These are phyloP conservation scores for Aspergillus sp. DNA, from an alignment of 2,329 filamentous ascomycete species.

Conservation along the genomic window DNA sequence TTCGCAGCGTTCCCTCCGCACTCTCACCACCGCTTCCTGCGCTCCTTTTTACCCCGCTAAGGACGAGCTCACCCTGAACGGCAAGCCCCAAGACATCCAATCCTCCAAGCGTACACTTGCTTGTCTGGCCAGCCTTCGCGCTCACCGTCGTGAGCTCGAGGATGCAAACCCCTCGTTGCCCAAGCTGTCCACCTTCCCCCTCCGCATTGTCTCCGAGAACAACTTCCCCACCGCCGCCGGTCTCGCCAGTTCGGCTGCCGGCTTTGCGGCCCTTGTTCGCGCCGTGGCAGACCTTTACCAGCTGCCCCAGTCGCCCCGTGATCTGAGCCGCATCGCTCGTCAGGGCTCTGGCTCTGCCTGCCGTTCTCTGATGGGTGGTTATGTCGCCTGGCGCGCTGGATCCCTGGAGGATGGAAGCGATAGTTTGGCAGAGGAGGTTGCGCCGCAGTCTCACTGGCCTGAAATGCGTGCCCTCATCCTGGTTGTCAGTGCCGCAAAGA, in stretches of 20 bases:
- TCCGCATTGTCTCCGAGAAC: conserved; percentile 92
- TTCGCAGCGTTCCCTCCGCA: conserved; percentile 88
- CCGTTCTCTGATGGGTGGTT: conserved; percentile 88
- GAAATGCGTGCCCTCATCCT: conserved; percentile 90
- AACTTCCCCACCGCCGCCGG: conserved; percentile 98
- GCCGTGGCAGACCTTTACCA: conserved; percentile 89
- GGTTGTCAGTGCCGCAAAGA: conserved; percentile 90
- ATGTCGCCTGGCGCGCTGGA: conserved; percentile 92
- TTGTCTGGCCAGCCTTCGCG: conserved; percentile 83
- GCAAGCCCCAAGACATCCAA: conserved; percentile 73
- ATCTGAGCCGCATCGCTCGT: conserved; percentile 84
- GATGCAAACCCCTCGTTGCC: conserved; percentile 71
- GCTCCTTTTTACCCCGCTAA: conserved; percentile 67
- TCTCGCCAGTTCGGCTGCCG: conserved; percentile 68
- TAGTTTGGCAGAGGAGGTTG: conserved; percentile 84
- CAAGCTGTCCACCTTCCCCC: conserved; percentile 72
- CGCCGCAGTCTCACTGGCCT: conserved; percentile 88
- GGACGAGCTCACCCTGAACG: conserved; percentile 82
- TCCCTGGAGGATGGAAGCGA: conserved; percentile 75
- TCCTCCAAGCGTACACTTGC: conserved; percentile 88
- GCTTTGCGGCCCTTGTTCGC: conserved; percentile 69
- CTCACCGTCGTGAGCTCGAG: conserved; percentile 76
- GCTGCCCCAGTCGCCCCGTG: conserved; percentile 75
- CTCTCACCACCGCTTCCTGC: conserved; percentile 93
- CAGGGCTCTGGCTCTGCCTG: conserved; percentile 96